These are phyloP conservation scores for Hura crepitans DNA, from an alignment of 441 rosid species.

Conservation along the genomic window DNA sequence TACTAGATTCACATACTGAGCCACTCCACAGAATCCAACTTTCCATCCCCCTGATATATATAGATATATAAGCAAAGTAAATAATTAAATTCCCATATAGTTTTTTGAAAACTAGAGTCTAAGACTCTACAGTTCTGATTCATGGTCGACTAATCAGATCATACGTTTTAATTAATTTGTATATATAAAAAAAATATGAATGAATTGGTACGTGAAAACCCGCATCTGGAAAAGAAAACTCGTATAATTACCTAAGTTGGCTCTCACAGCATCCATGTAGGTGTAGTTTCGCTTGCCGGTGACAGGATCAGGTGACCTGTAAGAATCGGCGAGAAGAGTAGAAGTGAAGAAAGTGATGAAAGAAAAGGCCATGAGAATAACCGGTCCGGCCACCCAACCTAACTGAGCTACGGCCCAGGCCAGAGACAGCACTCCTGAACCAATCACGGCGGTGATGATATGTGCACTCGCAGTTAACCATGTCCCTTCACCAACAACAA, in stretches of 20 bases:
- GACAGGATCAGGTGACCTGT: slow-evolving; percentile 62
- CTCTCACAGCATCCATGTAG: slow-evolving; percentile 67
- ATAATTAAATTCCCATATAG: too few relatives aligned
- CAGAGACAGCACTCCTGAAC: slow-evolving; percentile 76
- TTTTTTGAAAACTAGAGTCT: too few relatives aligned
- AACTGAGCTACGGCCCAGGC: slow-evolving; percentile 86
- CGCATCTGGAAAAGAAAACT: too few relatives aligned
- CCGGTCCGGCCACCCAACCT: slow-evolving; percentile 94
- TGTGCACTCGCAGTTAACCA: slow-evolving; percentile 80
- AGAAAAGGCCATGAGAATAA: slow-evolving; percentile 65
- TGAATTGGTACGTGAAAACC: too few relatives aligned
- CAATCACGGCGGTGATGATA: slow-evolving; percentile 80
- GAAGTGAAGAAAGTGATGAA: slow-evolving; percentile 69
- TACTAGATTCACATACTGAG: slow-evolving; percentile 69
- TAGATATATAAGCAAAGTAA: too few relatives aligned
- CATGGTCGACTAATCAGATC: too few relatives aligned
- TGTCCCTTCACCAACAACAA: slow-evolving; percentile 44
- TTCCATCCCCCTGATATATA: slow-evolving; percentile 52
- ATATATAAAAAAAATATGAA: slow-evolving; percentile 14
- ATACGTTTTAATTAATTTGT: too few relatives aligned
- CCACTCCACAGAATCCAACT: slow-evolving; percentile 61
- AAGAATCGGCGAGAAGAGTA: slow-evolving; percentile 58
- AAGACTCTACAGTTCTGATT: too few relatives aligned
- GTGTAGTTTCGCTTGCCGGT: slow-evolving; percentile 78
- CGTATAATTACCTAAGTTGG: slow-evolving; percentile 50